Percentiles rank a stretch among this genome's conserved stretches.
Conservation (phyloP, 2,329 filamentous ascomycete genomes). For the Ascochyta clinopodiicola region DNA sequence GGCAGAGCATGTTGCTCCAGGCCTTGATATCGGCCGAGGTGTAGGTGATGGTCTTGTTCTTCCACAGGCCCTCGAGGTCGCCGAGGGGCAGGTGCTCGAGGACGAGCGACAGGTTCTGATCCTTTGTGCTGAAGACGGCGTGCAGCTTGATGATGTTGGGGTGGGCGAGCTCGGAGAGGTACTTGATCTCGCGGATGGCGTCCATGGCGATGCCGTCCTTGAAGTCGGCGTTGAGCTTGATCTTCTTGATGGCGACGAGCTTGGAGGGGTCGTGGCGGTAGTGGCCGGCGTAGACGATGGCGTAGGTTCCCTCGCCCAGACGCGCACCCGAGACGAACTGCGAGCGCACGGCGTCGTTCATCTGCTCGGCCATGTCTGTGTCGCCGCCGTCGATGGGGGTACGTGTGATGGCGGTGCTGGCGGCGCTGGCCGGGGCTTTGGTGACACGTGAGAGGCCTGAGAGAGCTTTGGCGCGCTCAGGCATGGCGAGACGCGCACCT, state of each 20-base stretch:
- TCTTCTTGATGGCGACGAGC: constrained; percentile 91
- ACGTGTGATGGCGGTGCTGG: constrained; percentile 21
- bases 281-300: constrained; percentile 90
- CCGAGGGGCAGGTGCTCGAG: constrained; percentile 93
- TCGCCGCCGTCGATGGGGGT: constrained; percentile 29
- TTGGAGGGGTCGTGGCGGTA: constrained; percentile 72
- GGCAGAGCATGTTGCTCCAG: constrained; percentile 97
- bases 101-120: constrained; percentile 95
- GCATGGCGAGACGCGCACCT: constrained; percentile 21
- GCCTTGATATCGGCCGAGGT: constrained; percentile 91
- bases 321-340: constrained; percentile 95
- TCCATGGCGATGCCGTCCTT: constrained; percentile 92
- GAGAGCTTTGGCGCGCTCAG: constrained; percentile 41
- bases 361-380: constrained; percentile 54
- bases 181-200: constrained; percentile 93
- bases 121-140: constrained; percentile 92
- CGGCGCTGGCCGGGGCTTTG: constrained; percentile 21
- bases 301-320: constrained; percentile 95
- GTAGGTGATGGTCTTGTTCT: constrained; percentile 83
- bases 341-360: constrained; percentile 64
- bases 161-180: constrained; percentile 90
- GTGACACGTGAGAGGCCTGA: constrained; percentile 38
- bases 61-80: constrained; percentile 85
- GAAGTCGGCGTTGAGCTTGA: constrained; percentile 85
- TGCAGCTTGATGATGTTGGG: constrained; percentile 94